Evolutionary conservation across 164 flowering plant genomes (phyloP).

Genomic region (Vitis amurensis): DNA sequence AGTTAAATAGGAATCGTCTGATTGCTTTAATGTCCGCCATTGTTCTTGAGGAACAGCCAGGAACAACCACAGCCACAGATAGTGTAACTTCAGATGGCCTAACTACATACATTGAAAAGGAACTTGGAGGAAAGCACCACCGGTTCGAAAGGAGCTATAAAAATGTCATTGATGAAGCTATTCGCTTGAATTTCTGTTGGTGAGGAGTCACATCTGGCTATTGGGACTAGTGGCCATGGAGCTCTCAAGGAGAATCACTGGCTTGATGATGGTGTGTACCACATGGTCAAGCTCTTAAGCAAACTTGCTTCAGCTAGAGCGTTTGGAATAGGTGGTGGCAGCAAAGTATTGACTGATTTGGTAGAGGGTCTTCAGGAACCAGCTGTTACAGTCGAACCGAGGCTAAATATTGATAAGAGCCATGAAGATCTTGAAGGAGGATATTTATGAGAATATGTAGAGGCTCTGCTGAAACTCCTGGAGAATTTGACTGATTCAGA

Average conservation of each 20-base stretch:
- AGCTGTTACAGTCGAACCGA: conserved; percentile 72
- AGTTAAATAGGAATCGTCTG: conserved; percentile 84
- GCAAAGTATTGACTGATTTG: conserved; percentile 87
- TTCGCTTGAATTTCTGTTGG: conserved; percentile 93
- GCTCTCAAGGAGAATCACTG: conserved; percentile 97
- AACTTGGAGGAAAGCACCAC: conserved; percentile 96
- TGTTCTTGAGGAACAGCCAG: conserved; percentile 94
- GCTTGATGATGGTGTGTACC: conserved; percentile 99
- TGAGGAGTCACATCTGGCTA: conserved; percentile 95
- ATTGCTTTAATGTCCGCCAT: conserved; percentile 97
- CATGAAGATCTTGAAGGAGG: conserved; percentile 88
- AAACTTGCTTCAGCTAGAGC: conserved; percentile 95
- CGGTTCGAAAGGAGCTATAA: conserved; percentile 97
- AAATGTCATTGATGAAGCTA: conserved; percentile 97
- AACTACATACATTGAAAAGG: conserved; percentile 84
- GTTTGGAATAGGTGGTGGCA: conserved; percentile 66
- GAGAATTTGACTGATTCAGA: conserved; percentile 55
- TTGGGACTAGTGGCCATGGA: conserved; percentile 99
- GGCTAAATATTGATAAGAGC: conserved; percentile 81
- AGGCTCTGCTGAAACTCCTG: conserved; percentile 80
- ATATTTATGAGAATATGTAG: conserved; percentile 94
- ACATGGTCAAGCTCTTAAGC: conserved; percentile 93
- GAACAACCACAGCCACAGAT: conserved; percentile 96
- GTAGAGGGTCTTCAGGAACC: conserved; percentile 90
- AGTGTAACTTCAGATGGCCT: conserved; percentile 99